Percentiles rank a stretch among this genome's conserved stretches.
Conservation (phyloP, 441 rosid genomes). For the Biscutella laevigata region DNA sequence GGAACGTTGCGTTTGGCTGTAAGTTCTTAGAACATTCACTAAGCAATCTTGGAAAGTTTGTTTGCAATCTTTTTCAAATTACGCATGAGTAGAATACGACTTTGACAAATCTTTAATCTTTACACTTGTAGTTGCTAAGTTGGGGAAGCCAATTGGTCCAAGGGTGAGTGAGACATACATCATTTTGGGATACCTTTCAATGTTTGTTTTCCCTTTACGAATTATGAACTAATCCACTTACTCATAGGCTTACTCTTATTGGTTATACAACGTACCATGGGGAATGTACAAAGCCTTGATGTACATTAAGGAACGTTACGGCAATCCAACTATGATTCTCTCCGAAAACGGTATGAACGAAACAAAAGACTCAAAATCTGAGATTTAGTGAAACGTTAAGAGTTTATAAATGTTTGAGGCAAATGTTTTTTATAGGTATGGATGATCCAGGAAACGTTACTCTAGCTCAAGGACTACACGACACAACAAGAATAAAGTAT, state of each 20-base stretch:
- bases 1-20: slow-evolving; percentile 76
- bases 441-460: slow-evolving; percentile 82
- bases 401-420: background rate
- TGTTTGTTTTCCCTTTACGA: background rate
- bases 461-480: slow-evolving; percentile 55
- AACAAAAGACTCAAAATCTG: background rate
- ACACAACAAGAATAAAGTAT: slow-evolving; percentile 64
- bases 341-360: slow-evolving; percentile 63
- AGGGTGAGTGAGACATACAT: slow-evolving; percentile 31
- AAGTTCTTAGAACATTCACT: slow-evolving; percentile 24
- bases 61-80: background rate
- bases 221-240: background rate
- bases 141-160: slow-evolving; percentile 71
- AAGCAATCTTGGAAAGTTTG: background rate
- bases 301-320: slow-evolving; percentile 75
- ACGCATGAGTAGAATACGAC: background rate
- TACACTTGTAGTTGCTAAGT: slow-evolving; percentile 43
- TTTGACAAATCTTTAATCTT: background rate
- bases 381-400: background rate
- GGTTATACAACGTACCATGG: slow-evolving; percentile 94
- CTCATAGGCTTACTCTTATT: slow-evolving; percentile 68
- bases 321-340: slow-evolving; percentile 68
- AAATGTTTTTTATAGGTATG: slow-evolving; percentile 45
- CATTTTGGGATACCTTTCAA: background rate
- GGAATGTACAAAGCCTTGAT: slow-evolving; percentile 80